Conservation (phyloP, 495 filamentous ascomycete genomes). For the Emericellopsis terricola region DNA sequence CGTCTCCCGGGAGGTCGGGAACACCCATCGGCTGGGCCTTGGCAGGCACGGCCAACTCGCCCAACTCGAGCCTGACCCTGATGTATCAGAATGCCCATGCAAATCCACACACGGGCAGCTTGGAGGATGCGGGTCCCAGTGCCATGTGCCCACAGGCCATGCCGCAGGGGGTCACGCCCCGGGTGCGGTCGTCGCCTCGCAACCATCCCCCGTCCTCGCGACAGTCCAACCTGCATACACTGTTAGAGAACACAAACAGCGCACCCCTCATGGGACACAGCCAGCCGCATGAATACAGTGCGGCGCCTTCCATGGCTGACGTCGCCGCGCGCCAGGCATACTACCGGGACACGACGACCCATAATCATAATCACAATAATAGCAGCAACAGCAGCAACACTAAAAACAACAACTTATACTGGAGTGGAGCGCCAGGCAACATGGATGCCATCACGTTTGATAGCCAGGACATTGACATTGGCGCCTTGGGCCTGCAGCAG, state of each 20-base stretch:
- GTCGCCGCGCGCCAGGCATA: conserved; percentile 8
- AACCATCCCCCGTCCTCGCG: background rate
- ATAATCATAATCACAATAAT: conserved; percentile 1
- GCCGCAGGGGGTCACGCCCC: conserved; percentile 25
- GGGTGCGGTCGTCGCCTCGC: conserved; percentile 18
- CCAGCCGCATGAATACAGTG: conserved; percentile 6
- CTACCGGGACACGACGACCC: conserved; percentile 4
- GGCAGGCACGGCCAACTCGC: conserved; percentile 66
- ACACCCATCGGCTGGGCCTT: conserved; percentile 59
- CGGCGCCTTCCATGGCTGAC: conserved; percentile 14
- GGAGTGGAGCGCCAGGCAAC: conserved; percentile 7
- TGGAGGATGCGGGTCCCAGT: conserved; percentile 28
- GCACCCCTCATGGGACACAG: conserved; percentile 5
- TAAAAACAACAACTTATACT: conserved; percentile 3
- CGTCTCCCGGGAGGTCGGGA: conserved; percentile 18
- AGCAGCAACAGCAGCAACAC: conserved; percentile 3
- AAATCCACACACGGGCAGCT: conserved; percentile 28
- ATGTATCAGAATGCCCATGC: conserved; percentile 38
- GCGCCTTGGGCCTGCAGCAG: conserved; percentile 15
- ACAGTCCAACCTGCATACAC: background rate
- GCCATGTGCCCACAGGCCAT: conserved; percentile 26
- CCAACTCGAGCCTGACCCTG: conserved; percentile 58
- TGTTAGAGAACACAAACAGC: conserved; percentile 1
- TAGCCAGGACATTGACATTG: conserved; percentile 52
- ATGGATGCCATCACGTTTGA: conserved; percentile 45